phyloP scores from a whole-genome alignment of 2,329 filamentous ascomycete species.

The Decorospora gaudefroyi region DNA sequence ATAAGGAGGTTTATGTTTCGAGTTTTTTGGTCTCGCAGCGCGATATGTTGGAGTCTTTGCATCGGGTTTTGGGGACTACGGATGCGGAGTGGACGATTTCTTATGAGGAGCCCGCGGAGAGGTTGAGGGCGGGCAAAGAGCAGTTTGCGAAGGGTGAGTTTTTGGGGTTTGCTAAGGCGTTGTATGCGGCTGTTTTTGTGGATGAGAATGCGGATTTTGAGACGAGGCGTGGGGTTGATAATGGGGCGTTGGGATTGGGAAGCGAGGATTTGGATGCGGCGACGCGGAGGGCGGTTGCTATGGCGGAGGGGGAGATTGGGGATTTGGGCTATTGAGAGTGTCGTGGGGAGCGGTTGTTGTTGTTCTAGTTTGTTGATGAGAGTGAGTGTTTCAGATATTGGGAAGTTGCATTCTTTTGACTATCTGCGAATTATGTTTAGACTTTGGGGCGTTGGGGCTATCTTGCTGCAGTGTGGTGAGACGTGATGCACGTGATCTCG shows the following conservation, averaged over 20 bases:
- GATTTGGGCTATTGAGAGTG: neutral
- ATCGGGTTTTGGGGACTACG: conserved; percentile 61
- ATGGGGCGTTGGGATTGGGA: conserved; percentile 61
- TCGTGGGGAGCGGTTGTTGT: too few relatives aligned
- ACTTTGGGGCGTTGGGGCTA: too few relatives aligned
- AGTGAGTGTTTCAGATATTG: too few relatives aligned
- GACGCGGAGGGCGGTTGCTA: conserved; percentile 57
- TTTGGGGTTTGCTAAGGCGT: conserved; percentile 52
- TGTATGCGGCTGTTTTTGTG: conserved; percentile 49
- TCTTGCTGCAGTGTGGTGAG: too few relatives aligned
- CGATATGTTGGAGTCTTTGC: conserved; percentile 67
- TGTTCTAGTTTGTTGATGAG: too few relatives aligned
- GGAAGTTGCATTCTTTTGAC: too few relatives aligned
- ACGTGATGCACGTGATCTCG: too few relatives aligned
- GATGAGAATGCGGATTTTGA: conserved; percentile 23
- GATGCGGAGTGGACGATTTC: conserved; percentile 65
- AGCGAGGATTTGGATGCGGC: conserved; percentile 63
- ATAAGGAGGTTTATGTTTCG: conserved; percentile 31
- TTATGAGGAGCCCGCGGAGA: conserved; percentile 53
- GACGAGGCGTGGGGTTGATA: conserved; percentile 45
- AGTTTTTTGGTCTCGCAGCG: conserved; percentile 55
- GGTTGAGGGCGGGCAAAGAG: conserved; percentile 55
- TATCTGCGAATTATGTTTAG: too few relatives aligned
- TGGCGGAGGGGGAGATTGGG: conserved; percentile 43
- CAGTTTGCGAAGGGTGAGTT: conserved; percentile 25